These are phyloP conservation scores for Terfezia boudieri DNA, from an alignment of 495 filamentous ascomycete species.

Conservation along the genomic window DNA sequence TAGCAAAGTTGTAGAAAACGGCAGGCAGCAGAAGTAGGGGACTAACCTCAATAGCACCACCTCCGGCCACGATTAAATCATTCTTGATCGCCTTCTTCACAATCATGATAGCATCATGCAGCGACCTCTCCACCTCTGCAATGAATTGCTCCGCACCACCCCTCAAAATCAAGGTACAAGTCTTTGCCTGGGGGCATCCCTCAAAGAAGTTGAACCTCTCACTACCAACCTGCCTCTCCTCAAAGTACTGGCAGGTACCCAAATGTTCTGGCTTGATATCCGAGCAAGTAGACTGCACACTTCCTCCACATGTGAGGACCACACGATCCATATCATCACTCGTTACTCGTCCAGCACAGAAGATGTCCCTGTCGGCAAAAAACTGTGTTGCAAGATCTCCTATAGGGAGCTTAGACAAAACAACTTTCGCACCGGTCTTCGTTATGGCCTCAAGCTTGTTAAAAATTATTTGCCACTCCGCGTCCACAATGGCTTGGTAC, in stretches of 20 bases:
- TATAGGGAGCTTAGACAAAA: constrained; percentile 90
- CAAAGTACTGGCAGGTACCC: constrained; percentile 73
- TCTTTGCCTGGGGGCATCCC: constrained; percentile 83
- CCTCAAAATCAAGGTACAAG: constrained; percentile 84
- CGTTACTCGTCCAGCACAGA: constrained; percentile 87
- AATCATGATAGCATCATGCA: constrained; percentile 99
- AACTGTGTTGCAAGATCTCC: constrained; percentile 95
- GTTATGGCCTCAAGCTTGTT: constrained; percentile 90
- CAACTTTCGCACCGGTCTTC: constrained; percentile 87
- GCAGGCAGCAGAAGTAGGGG: constrained; percentile 2
- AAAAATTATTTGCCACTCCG: constrained; percentile 98
- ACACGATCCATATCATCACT: constrained; percentile 92
- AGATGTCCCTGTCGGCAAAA: constrained; percentile 94
- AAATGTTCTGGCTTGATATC: constrained; percentile 80
- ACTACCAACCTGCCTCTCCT: constrained; percentile 89
- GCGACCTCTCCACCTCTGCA: constrained; percentile 85
- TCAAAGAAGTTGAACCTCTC: constrained; percentile 98
- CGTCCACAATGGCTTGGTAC: constrained; percentile 97
- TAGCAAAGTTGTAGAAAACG: neutral
- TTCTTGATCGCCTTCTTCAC: constrained; percentile 93
- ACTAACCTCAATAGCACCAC: constrained; percentile 52
- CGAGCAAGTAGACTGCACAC: constrained; percentile 85
- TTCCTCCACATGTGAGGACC: constrained; percentile 78
- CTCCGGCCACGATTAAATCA: constrained; percentile 80
- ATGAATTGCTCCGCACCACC: constrained; percentile 98